Evolutionary conservation across 2,329 filamentous ascomycete species (phyloP).

Genomic region (Cercospora sojina): DNA sequence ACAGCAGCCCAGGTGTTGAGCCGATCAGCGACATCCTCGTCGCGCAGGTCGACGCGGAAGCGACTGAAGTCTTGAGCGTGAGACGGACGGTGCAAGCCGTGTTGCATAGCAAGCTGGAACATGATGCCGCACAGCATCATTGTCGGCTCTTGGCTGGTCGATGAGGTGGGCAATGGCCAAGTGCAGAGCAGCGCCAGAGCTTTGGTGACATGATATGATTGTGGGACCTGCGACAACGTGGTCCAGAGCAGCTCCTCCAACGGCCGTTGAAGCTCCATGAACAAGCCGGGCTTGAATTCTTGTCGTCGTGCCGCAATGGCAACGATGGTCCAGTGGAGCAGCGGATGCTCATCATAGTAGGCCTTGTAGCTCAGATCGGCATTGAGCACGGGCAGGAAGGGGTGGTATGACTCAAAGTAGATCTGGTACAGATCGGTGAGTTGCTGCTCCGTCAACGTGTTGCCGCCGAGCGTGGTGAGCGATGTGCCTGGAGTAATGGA

Average conservation of each 20-base stretch:
- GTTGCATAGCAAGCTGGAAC: constrained; percentile 84
- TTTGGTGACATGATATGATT: constrained; percentile 78
- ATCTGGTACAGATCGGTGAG: constrained; percentile 64
- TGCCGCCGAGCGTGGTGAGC: constrained; percentile 58
- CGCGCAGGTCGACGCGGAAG: constrained; percentile 64
- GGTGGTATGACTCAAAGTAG: constrained; percentile 74
- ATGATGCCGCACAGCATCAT: constrained; percentile 79
- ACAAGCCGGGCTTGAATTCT: constrained; percentile 60
- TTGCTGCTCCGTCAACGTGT: constrained; percentile 45
- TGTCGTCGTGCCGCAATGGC: constrained; percentile 73
- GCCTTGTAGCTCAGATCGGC: constrained; percentile 50
- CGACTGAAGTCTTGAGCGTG: constrained; percentile 81
- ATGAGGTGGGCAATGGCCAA: constrained; percentile 81
- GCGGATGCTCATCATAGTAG: constrained; percentile 72
- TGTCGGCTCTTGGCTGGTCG: constrained; percentile 74
- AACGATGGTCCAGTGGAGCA: constrained; percentile 84
- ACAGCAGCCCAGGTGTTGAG: constrained; percentile 81
- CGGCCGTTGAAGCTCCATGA: constrained; percentile 64
- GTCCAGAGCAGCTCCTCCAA: constrained; percentile 73
- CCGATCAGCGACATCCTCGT: constrained; percentile 75
- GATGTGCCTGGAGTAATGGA: constrained; percentile 56
- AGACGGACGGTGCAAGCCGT: constrained; percentile 76
- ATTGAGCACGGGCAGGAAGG: constrained; percentile 73
- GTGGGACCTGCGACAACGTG: constrained; percentile 73
- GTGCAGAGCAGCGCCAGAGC: constrained; percentile 76